Conservation (phyloP, 148 eudicot species). For the Rhododendron molle region DNA sequence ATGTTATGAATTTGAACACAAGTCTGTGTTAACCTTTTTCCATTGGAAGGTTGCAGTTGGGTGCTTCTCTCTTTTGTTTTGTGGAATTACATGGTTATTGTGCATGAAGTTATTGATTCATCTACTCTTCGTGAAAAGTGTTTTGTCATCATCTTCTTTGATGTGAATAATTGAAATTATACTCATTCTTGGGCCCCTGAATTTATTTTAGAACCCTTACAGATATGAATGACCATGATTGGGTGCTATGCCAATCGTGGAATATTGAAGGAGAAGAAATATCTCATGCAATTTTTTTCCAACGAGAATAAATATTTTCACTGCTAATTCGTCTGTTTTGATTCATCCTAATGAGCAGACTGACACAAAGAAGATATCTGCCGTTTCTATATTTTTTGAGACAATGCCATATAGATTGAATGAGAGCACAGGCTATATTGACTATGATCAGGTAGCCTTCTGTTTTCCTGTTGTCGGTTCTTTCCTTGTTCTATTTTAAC, state of each 20-base stretch:
- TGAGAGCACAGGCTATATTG: constrained; percentile 90
- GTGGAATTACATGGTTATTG: neutral
- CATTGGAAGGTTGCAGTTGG: neutral
- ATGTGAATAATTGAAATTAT: neutral
- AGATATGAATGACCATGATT: neutral
- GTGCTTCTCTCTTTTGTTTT: neutral
- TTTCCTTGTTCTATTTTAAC: neutral
- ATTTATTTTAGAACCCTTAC: neutral
- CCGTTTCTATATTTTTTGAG: constrained; percentile 92
- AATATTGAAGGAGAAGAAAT: neutral
- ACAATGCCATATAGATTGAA: constrained; percentile 97
- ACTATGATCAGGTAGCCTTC: constrained; percentile 82
- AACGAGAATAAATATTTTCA: neutral
- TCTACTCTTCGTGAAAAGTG: neutral
- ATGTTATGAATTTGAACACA: neutral
- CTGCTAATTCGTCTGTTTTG: neutral
- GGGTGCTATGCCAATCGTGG: neutral
- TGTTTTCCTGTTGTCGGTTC: neutral
- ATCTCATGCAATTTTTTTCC: neutral
- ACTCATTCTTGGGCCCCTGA: neutral
- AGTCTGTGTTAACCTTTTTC: neutral
- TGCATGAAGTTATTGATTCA: neutral
- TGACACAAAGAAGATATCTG: constrained; percentile 98
- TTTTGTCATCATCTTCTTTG: neutral
- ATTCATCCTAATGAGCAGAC: constrained; percentile 49